Conservation (phyloP, 2,329 filamentous ascomycete species). For the Nemania sp. region DNA sequence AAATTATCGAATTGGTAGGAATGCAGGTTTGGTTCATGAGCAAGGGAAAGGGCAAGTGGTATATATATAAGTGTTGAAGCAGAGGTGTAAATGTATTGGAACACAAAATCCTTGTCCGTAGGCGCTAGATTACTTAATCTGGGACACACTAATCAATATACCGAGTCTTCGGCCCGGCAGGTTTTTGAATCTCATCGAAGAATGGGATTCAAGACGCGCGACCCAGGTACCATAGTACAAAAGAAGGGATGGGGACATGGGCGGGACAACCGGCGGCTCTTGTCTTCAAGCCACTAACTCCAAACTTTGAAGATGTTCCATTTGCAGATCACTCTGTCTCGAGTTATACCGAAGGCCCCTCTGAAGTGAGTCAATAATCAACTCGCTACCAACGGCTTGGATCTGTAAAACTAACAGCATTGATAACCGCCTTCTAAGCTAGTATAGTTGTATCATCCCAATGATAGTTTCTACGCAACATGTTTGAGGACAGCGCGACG, state of each 20-base stretch:
- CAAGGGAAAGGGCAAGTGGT: not conserved
- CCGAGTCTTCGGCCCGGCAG: slow-evolving; percentile 34
- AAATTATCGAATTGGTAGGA: not conserved
- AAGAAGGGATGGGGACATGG: slow-evolving; percentile 7
- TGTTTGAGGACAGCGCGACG: slow-evolving; percentile 32
- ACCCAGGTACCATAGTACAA: slow-evolving; percentile 1
- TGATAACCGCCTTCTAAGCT: slow-evolving; percentile 6
- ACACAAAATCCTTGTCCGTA: slow-evolving; percentile 29
- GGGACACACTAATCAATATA: slow-evolving; percentile 37
- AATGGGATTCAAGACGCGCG: slow-evolving; percentile 33
- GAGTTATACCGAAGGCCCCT: slow-evolving; percentile 20
- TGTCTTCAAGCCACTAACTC: slow-evolving; percentile 37
- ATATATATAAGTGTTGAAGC: slow-evolving; percentile 9
- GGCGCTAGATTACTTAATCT: slow-evolving; percentile 27
- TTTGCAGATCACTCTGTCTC: slow-evolving; percentile 31
- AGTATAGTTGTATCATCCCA: too few relatives aligned
- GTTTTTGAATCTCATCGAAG: slow-evolving; percentile 32
- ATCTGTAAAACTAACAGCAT: slow-evolving; percentile 31
- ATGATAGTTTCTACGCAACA: too few relatives aligned
- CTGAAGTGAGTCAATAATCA: slow-evolving; percentile 28
- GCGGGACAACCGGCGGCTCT: slow-evolving; percentile 15
- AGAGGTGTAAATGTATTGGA: slow-evolving; percentile 26
- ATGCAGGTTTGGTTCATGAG: not conserved
- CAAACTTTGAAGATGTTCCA: slow-evolving; percentile 29
- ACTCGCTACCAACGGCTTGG: slow-evolving; percentile 28